phyloP scores from a whole-genome alignment of 2,329 filamentous ascomycete species.

The Beauveria scarabaeidicola region DNA sequence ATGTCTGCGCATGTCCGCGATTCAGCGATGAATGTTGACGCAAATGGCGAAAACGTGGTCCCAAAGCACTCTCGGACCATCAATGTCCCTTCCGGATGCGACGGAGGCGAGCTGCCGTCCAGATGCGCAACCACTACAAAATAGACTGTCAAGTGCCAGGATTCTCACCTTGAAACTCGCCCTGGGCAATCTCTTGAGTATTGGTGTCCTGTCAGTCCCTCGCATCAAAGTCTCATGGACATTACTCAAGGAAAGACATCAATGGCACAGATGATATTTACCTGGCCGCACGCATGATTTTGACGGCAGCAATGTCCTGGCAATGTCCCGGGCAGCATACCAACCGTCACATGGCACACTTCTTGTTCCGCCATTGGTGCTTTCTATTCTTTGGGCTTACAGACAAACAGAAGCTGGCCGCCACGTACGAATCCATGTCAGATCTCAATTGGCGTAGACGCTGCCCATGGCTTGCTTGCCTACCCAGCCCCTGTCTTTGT shows the following conservation, averaged over 20 bases:
- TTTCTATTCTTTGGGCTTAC: background rate
- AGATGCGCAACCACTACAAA: background rate
- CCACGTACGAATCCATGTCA: background rate
- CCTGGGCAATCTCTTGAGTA: background rate
- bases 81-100: background rate
- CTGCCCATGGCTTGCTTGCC: background rate
- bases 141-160: background rate
- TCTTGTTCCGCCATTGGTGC: constrained; percentile 3
- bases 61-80: no score
- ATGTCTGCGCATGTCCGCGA: background rate
- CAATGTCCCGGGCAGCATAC: background rate
- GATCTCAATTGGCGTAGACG: background rate
- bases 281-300: background rate
- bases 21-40: background rate
- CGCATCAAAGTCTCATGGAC: background rate
- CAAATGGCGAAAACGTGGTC: background rate
- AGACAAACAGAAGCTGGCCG: background rate
- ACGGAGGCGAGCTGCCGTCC: background rate
- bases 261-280: background rate
- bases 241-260: background rate
- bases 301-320: background rate
- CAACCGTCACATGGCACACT: background rate
- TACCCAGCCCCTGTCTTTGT: background rate
- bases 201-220: background rate
- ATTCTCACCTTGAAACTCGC: background rate